These are phyloP conservation scores for Podospora anserina DNA, from an alignment of 495 filamentous ascomycete species.

Conservation along the genomic window DNA sequence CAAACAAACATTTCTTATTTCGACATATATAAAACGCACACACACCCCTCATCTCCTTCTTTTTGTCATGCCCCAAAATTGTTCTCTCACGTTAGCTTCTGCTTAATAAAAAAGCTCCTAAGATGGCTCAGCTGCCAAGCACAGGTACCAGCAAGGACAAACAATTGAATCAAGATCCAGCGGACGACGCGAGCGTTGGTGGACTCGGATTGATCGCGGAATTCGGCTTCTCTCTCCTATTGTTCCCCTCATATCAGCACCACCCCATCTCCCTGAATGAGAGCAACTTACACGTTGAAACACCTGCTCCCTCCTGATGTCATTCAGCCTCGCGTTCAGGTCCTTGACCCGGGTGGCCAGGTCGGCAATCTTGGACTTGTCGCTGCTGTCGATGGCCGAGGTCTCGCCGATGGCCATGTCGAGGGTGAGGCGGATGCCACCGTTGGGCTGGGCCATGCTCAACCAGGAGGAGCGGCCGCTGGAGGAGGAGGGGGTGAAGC, in stretches of 20 bases:
- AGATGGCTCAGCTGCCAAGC: constrained; percentile 97
- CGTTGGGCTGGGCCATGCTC: constrained; percentile 56
- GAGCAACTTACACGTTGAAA: constrained; percentile 77
- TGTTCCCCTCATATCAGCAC: constrained; percentile 2
- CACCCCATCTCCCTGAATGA: background rate
- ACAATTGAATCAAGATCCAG: constrained; percentile 88
- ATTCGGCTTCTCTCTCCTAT: constrained; percentile 95
- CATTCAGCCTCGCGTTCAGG: constrained; percentile 80
- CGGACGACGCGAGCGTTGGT: constrained; percentile 91
- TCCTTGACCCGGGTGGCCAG: constrained; percentile 87
- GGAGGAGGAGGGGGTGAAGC: constrained; percentile 75
- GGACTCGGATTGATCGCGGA: constrained; percentile 92
- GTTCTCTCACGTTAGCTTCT: constrained; percentile 75
- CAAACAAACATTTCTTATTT: background rate
- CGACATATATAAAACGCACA: background rate
- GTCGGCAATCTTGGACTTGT: constrained; percentile 90
- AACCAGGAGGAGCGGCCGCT: constrained; percentile 66
- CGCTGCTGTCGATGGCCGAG: constrained; percentile 86
- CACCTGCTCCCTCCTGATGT: constrained; percentile 90
- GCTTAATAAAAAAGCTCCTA: constrained; percentile 98
- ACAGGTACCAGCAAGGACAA: constrained; percentile 85
- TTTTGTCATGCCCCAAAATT: background rate
- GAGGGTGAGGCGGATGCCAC: constrained; percentile 76
- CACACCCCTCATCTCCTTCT: background rate
- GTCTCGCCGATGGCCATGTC: constrained; percentile 96